A percentile compares a stretch with the other conserved stretches of the same genome.
phyloP scores from a whole-genome alignment of 2,329 filamentous ascomycete genomes.

The Decorospora gaudefroyi region DNA sequence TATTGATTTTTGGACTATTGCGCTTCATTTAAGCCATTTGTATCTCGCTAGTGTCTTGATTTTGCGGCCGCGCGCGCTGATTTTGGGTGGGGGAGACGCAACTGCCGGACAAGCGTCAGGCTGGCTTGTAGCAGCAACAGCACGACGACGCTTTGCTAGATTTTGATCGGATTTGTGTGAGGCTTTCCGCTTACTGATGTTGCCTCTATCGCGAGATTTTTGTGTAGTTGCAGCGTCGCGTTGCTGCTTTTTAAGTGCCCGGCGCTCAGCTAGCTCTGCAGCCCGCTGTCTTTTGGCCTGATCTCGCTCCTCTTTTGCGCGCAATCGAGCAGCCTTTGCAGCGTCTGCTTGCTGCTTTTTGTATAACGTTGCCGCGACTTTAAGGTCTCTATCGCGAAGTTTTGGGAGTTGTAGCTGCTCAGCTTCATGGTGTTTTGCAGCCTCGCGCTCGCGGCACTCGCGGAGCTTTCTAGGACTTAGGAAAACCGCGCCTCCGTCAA shows the following conservation, averaged over 20 bases:
- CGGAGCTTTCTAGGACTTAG: too few species aligned
- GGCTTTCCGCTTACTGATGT: slow-evolving; percentile 2
- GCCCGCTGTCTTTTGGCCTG: slow-evolving; percentile 1
- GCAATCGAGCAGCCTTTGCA: not conserved
- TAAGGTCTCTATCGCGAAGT: not conserved
- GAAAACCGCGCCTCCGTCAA: too few species aligned
- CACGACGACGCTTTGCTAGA: not conserved
- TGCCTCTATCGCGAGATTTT: slow-evolving; percentile 6
- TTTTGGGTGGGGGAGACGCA: slow-evolving; percentile 48
- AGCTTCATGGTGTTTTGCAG: too few species aligned
- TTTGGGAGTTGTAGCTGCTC: too few species aligned
- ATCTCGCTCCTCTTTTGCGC: not conserved
- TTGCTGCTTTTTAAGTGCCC: slow-evolving; percentile 1
- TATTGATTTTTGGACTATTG: too few species aligned
- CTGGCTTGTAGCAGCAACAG: not conserved
- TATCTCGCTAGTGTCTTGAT: not conserved
- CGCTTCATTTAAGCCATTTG: too few species aligned
- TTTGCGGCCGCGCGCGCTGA: slow-evolving; percentile 2
- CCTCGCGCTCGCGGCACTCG: too few species aligned
- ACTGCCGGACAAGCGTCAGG: not conserved
- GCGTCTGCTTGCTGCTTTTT: not conserved
- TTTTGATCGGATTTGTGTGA: slow-evolving; percentile 1
- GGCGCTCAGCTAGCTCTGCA: not conserved
- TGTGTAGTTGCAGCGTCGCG: not conserved
- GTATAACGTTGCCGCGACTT: not conserved